Evolutionary conservation across 495 filamentous ascomycete genomes (phyloP), one percentile per base, ranked within the genome.

Genomic region (Clohesyomyces aquaticus): DNA sequence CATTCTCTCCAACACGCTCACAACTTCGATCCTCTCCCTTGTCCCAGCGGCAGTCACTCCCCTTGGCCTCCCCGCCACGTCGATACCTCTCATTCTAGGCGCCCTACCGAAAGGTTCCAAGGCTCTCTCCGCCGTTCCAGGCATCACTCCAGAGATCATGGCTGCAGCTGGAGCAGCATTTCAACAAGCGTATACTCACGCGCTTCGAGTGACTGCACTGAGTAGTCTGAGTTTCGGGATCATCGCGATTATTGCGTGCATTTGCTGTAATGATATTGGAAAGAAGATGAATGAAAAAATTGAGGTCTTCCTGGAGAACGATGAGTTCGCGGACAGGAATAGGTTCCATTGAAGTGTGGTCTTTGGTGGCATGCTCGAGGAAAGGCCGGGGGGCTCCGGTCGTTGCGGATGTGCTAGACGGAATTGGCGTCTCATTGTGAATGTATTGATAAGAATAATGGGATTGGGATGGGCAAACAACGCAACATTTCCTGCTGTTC

Each of bases 251-350:
- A 63, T 75, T 43, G 61, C 65, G 0, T 75, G 69, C 62, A 18
- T 62, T 12, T 69, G 53, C 28, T 74, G 64, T 26, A 65, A 66
- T 21, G 74, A 76, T 55, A 73, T 75, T 58, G 69, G 56, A 25
- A 47, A 49, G 46, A 69, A 69, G 56, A 65, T 69, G 66, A 55
- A 55, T 22, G 29, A 55, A 3, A 69, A 69, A 29, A 65, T 69
- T 41, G 61, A 69, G 51, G 57, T 69, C 12, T 65, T 65, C 43
- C 27, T 65, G 19, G 66, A 69, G 55, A 69, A 69, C 29, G 61
- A 65, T 52, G 66, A 61, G 42, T 55, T 55, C 48, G 61, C 66
- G 4, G 66, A 65, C 16, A 59, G 46, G 59, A 65, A 69, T 32
- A 45, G 27, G 14, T 68, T 46, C 32, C 59, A 68, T 48, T 68